A percentile compares a stretch with the other conserved stretches of the same genome.
Evolutionary conservation across 176 grass and related monocot genomes (phyloP).

Genomic region (Aegilops speltoides): DNA sequence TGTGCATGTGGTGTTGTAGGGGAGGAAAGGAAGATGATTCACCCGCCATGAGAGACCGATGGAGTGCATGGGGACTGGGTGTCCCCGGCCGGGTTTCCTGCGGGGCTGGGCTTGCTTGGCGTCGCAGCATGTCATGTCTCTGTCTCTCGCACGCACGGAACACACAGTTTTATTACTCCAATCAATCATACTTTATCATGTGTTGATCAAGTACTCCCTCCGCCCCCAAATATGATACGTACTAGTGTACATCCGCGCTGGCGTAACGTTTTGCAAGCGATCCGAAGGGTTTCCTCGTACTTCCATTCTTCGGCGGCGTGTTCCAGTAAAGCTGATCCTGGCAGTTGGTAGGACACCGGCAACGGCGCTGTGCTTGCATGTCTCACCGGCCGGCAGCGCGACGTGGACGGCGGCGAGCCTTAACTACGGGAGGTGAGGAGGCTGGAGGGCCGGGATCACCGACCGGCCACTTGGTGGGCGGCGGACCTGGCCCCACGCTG

Average conservation of each 20-base stretch:
- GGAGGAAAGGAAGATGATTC: neutral
- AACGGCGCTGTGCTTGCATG: neutral
- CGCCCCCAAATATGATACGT: too few species aligned
- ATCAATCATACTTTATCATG: too few species aligned
- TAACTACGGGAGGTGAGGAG: neutral
- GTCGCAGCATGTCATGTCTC: neutral
- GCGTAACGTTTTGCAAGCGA: too few species aligned
- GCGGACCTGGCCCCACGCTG: too few species aligned
- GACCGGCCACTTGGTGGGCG: too few species aligned
- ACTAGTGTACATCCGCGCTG: too few species aligned
- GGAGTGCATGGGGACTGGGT: constrained; percentile 13
- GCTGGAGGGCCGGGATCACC: neutral
- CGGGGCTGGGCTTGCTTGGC: neutral
- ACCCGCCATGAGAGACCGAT: neutral
- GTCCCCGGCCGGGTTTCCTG: constrained; percentile 1
- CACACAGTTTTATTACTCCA: too few species aligned
- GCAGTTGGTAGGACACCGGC: neutral
- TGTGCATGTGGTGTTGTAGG: constrained; percentile 16
- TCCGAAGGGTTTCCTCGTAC: neutral
- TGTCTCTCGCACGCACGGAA: neutral
- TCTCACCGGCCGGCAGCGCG: neutral
- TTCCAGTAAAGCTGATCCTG: neutral
- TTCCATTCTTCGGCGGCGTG: neutral
- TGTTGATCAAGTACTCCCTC: too few species aligned
- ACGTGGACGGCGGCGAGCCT: neutral